phyloP scores from a whole-genome alignment of 208 protist species.

The Crithidia mellificae region DNA sequence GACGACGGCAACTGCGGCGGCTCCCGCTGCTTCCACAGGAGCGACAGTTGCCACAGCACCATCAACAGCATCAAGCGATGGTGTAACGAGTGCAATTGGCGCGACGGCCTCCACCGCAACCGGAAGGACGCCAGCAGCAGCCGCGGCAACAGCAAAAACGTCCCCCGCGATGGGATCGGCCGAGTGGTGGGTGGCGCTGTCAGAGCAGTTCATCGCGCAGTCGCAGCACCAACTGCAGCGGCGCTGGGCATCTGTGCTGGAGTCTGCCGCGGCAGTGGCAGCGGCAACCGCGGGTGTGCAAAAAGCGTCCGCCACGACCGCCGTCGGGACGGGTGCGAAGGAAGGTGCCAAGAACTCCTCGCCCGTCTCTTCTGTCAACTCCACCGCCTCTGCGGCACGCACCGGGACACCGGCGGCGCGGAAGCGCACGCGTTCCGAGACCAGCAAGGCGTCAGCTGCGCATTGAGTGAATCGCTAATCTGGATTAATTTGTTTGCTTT shows the following conservation, averaged over 20 bases:
- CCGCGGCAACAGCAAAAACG: background rate
- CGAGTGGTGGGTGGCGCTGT: slow-evolving; percentile 63
- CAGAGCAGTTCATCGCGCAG: slow-evolving; percentile 39
- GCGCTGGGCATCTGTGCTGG: slow-evolving; percentile 61
- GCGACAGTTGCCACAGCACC: background rate
- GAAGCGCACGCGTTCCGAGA: slow-evolving; percentile 2
- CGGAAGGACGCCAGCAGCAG: no score
- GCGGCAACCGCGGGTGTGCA: slow-evolving; percentile 11
- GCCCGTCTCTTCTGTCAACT: background rate
- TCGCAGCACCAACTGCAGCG: slow-evolving; percentile 54
- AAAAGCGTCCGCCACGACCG: background rate
- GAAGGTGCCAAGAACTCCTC: background rate
- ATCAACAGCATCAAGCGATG: background rate
- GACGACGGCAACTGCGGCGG: background rate
- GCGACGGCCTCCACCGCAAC: no score
- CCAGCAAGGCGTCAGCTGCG: no score
- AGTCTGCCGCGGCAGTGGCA: slow-evolving; percentile 29
- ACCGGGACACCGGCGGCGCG: background rate
- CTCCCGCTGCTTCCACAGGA: slow-evolving; percentile 1
- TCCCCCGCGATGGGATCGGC: slow-evolving; percentile 14
- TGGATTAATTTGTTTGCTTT: no score
- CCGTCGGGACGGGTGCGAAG: background rate
- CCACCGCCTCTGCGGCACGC: background rate
- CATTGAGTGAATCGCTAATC: no score
- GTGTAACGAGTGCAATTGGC: no score